Base-by-base conservation (phyloP, 2,329 filamentous ascomycete genomes). In the Penicillium sp. region DNA sequence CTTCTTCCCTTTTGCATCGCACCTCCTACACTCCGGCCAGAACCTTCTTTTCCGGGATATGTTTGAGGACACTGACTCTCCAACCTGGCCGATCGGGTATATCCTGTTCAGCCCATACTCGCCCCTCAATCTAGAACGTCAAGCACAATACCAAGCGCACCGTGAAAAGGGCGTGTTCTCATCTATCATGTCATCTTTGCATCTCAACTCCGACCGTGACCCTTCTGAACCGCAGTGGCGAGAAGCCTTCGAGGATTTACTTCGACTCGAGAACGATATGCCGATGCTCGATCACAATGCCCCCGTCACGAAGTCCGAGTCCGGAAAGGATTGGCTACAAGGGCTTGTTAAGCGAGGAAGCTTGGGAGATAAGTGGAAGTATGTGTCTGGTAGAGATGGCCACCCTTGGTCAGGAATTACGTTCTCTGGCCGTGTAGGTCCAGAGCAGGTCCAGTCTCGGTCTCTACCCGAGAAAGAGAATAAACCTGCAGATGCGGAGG, bases 231-330 rank as follows among this genome's bases (percentile, higher is more conserved):
- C 73, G 0, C 74, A 75, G 32, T 85, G 82, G 82, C 75, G 80
- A 16, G 78, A 80, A 48, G 83, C 83, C 0, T 86, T 84, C 60
- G 82, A 85, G 61, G 83, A 86, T 60, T 74, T 86, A 10, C 60
- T 86, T 16, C 75, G 75, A 46, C 71, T 81, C 3, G 72, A 78
- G 49, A 77, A 77, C 50, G 76, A 75, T 23, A 70, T 74, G 52
- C 63, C 70, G 25, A 73, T 78, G 71, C 64, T 77, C 8, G 72
- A 76, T 39, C 65, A 58, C 27, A 65, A 69, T 25, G 46, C 59
- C 2, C 50, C 62, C 18, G 8, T n/a, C 8, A 55, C 65, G 3
- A 54, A 64, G 38, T 59, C 58, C 5, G 68, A 75, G 56, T 63
- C 66, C n/a, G 66, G 68, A 15, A 66, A 66, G 34, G 71, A 72